Evolutionary conservation across 2,329 filamentous ascomycete genomes (phyloP).

Genomic region (Sporothrix dimorphospora): DNA sequence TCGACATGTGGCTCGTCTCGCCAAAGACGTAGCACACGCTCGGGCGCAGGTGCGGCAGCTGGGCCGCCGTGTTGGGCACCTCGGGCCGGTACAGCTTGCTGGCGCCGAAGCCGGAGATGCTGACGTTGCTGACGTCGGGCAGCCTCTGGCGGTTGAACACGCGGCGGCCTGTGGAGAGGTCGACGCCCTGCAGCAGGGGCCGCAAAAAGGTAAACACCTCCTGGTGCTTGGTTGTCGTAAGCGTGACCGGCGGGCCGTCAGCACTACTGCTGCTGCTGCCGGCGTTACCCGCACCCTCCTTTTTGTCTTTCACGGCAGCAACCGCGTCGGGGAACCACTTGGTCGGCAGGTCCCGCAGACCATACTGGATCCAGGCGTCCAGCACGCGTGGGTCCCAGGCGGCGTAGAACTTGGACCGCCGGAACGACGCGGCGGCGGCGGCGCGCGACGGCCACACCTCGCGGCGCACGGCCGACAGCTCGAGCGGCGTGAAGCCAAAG

Average conservation of each 20-base stretch:
- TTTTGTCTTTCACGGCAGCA: conserved; percentile 23
- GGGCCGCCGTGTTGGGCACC: conserved; percentile 56
- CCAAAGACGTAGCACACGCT: conserved; percentile 73
- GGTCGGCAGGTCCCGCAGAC: conserved; percentile 75
- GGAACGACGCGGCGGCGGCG: conserved; percentile 69
- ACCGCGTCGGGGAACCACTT: conserved; percentile 52
- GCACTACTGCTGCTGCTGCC: conserved; percentile 38
- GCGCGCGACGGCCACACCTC: conserved; percentile 80
- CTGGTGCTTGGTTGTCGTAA: conserved; percentile 83
- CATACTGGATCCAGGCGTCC: conserved; percentile 71
- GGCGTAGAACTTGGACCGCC: conserved; percentile 73
- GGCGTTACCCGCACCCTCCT: conserved; percentile 41
- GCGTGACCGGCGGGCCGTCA: conserved; percentile 53
- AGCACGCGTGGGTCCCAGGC: conserved; percentile 82
- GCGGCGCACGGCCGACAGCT: conserved; percentile 70
- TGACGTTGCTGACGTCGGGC: conserved; percentile 51
- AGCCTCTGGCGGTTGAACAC: conserved; percentile 47
- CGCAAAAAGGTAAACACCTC: conserved; percentile 80
- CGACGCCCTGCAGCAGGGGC: conserved; percentile 55
- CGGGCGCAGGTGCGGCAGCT: conserved; percentile 65
- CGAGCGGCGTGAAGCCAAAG: conserved; percentile 49
- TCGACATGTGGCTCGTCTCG: conserved; percentile 59
- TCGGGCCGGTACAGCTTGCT: conserved; percentile 71
- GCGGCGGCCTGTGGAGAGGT: conserved; percentile 41
- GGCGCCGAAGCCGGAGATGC: conserved; percentile 40